Evolutionary conservation across 805 yeast species (phyloP), one percentile per base, ranked within the genome.

Genomic region (Alloascoidea hylecoeti): DNA sequence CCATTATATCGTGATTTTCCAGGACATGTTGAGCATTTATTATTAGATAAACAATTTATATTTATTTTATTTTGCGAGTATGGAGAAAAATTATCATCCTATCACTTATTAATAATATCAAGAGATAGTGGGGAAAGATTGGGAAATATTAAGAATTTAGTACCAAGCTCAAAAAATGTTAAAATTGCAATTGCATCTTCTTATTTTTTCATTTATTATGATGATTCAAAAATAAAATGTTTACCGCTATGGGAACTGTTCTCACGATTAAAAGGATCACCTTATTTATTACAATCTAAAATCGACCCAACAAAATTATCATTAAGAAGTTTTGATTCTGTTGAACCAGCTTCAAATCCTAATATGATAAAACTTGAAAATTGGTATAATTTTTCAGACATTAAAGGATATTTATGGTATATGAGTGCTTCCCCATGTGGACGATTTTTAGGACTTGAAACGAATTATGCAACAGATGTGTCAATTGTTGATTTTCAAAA

Each of bases 401-500:
- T 23, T 9, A 23, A 23, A 9, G 30, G 30, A 9, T 23, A 23
- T 23, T n/a, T 23, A 23, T 23, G 30, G 30, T n/a, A 23, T 23
- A 23, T 23, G 30, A n/a, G 30, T n/a, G 9, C 30, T 23, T 23
- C 30, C 30, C 30, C 30, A 9, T 23, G 30, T 23, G 30, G 30
- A 9, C 30, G 30, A 23, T 23, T 9, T n/a, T n/a, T 23, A 23
- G 9, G 13, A 9, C 30, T 23, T 9, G 30, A 23, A 23, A 23
- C 30, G n/a, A 23, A 23, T n/a, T n/a, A 23, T 9, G 30, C 30
- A 9, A 23, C 13, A 23, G 30, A 23, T 9, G 30, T 23, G 9
- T n/a, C 9, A 23, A n/a, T 23, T 9, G 30, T 23, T 23, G 30
- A 23, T n/a, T 23, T 23, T 23, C 30, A 23, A 23, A 23, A 9